Evolutionary conservation across 352 stramenopile species (phyloP).

Genomic region (Thraustotheca clavata): DNA sequence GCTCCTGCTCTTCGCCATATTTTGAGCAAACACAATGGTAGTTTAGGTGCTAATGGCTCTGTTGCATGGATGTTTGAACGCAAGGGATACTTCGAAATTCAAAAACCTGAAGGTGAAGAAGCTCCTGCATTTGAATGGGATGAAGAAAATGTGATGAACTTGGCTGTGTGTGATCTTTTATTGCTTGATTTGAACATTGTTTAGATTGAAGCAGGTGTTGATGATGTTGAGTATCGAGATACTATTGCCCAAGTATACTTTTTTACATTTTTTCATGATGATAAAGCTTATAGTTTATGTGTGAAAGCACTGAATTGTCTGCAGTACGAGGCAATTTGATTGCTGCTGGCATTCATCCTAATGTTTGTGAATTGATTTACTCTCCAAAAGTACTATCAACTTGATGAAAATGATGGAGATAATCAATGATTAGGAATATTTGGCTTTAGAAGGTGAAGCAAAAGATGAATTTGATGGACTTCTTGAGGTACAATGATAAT

Average conservation of each 20-base stretch:
- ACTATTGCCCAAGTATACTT: constrained; percentile 37
- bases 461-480: constrained; percentile 66
- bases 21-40: constrained; percentile 54
- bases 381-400: constrained; percentile 32
- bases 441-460: constrained; percentile 45
- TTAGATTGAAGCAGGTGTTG: constrained; percentile 58
- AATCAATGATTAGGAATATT: constrained; percentile 40
- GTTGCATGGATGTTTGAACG: constrained; percentile 80
- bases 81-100: constrained; percentile 76
- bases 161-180: constrained; percentile 36
- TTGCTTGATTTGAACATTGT: not conserved
- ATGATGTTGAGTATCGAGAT: constrained; percentile 60
- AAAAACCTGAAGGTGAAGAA: not conserved
- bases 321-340: constrained; percentile 48
- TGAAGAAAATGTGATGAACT: constrained; percentile 66
- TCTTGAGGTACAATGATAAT: constrained; percentile 28
- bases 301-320: constrained; percentile 53
- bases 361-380: constrained; percentile 73
- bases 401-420: not conserved
- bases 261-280: not conserved
- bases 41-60: constrained; percentile 62
- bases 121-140: constrained; percentile 25
- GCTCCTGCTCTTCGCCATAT: constrained; percentile 70
- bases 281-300: constrained; percentile 32
- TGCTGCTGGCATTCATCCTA: constrained; percentile 44